Base-by-base conservation (phyloP, 116 monocot genomes). In the Posidonia oceanica region DNA sequence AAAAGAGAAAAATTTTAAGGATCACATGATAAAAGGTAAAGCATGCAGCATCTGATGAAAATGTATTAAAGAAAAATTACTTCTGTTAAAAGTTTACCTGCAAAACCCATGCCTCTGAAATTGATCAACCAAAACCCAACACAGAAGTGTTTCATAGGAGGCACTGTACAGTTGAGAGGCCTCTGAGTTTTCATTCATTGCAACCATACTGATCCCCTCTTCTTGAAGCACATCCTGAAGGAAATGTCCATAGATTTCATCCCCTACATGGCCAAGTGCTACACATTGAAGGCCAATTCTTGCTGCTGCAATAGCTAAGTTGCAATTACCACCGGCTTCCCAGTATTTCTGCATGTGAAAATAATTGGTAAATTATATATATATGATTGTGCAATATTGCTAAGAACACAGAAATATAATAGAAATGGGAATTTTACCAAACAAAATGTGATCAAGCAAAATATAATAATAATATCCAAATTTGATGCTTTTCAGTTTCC, bases 261-360 rank as follows among this genome's bases (percentile, higher is more conserved):
- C 78, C 7, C 97, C 97, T 37, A 97, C 83, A 83, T 89, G 89
- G 71, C 97, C 97, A 71, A 97, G 72, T n/a, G 89, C 79, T 62
- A 79, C 67, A 61, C 89, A 87, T 42, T 59, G 69, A 83, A 97
- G 83, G 51, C 97, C 92, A 42, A 97, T 75, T 77, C 97, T 88
- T 65, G 97, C 79, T 66, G 97, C 89, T 68, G 97, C 97, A 67
- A 97, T 87, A 54, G 79, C 80, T 69, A 97, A 80, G 74, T 97
- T 97, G 80, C 85, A 87, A 74, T 92, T 89, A 77, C 97, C 97
- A 52, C 92, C 97, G 40, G 92, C 97, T 81, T 97, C 97, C 97
- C 97, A 97, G 78, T 75, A 82, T 76, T 82, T 82, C 97, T 97
- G 71, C 61, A 79, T 42, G 76, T 73, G 64, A 69, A 52, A 63